Evolutionary conservation across 768 basidiomycete genomes (phyloP).

Genomic region (Leccinellum luteum): DNA sequence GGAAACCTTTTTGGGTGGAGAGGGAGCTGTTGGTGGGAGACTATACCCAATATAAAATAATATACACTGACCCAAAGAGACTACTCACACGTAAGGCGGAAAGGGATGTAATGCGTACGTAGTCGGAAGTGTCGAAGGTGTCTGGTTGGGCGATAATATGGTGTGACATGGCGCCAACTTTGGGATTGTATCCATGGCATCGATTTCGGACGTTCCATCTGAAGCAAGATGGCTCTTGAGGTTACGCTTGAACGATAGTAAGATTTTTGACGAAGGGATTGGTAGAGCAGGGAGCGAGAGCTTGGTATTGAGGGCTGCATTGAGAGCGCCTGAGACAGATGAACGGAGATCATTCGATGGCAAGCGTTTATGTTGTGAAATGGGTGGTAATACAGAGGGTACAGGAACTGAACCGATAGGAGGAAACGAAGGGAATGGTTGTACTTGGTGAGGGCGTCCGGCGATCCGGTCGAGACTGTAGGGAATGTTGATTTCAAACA

Average conservation of each 20-base stretch:
- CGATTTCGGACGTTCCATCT: background rate
- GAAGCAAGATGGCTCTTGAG: constrained; percentile 3
- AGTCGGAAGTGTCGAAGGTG: constrained; percentile 3
- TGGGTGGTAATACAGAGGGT: constrained; percentile 7
- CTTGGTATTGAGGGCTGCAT: constrained; percentile 20
- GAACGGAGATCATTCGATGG: constrained; percentile 9
- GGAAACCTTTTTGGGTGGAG: constrained; percentile 13
- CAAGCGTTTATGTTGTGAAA: constrained; percentile 9
- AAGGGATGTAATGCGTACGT: constrained; percentile 18
- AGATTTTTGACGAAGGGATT: constrained; percentile 15
- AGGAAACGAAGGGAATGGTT: constrained; percentile 38
- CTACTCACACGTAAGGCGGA: constrained; percentile 13
- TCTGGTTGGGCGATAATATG: too few relatives aligned
- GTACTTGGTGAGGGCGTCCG: constrained; percentile 42
- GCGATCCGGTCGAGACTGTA: constrained; percentile 32
- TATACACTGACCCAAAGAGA: background rate
- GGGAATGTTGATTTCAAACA: constrained; percentile 36
- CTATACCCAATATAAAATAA: constrained; percentile 7
- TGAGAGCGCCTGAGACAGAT: constrained; percentile 23
- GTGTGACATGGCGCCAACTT: constrained; percentile 1
- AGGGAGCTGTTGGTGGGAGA: constrained; percentile 17
- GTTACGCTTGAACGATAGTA: constrained; percentile 24
- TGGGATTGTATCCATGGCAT: background rate
- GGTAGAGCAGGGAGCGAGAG: constrained; percentile 17
- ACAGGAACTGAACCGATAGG: constrained; percentile 16